Conservation (phyloP, 2,329 filamentous ascomycete species). For the Setomelanomma holmii region DNA sequence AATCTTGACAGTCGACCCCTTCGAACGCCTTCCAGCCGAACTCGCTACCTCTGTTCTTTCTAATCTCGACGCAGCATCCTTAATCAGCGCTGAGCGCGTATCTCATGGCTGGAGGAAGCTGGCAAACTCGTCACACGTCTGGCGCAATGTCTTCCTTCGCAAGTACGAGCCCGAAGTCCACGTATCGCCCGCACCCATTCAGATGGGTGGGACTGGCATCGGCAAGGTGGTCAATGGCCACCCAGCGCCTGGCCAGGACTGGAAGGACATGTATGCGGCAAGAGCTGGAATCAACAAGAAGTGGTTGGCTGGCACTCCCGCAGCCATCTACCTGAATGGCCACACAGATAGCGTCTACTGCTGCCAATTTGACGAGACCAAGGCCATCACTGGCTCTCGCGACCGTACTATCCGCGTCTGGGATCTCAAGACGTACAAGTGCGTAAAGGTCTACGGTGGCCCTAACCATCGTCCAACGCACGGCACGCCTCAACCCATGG, state of each 20-base stretch:
- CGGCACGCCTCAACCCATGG: slow-evolving; percentile 57
- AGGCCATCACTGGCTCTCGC: slow-evolving; percentile 95
- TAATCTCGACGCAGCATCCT: slow-evolving; percentile 64
- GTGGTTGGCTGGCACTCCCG: slow-evolving; percentile 81
- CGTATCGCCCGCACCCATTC: slow-evolving; percentile 54
- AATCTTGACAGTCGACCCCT: slow-evolving; percentile 56
- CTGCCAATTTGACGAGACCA: slow-evolving; percentile 96
- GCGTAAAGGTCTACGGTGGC: slow-evolving; percentile 81
- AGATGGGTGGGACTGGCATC: slow-evolving; percentile 61
- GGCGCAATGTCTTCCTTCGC: slow-evolving; percentile 67
- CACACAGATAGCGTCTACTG: slow-evolving; percentile 98
- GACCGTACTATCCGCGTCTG: slow-evolving; percentile 96
- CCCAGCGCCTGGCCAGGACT: slow-evolving; percentile 67
- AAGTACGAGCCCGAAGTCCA: slow-evolving; percentile 58
- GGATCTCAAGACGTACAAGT: slow-evolving; percentile 90
- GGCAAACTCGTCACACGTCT: slow-evolving; percentile 65
- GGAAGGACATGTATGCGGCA: slow-evolving; percentile 83
- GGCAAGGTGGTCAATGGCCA: slow-evolving; percentile 60
- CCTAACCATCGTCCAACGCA: slow-evolving; percentile 66
- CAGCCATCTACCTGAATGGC: slow-evolving; percentile 87
- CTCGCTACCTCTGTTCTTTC: slow-evolving; percentile 66
- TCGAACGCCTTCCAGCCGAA: slow-evolving; percentile 64
- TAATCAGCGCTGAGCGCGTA: slow-evolving; percentile 63
- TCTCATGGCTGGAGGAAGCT: slow-evolving; percentile 64
- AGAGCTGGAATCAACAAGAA: slow-evolving; percentile 76